Evolutionary conservation across 768 basidiomycete genomes (phyloP), one percentile per base, ranked within the genome.

Genomic region (Suillus placidus): DNA sequence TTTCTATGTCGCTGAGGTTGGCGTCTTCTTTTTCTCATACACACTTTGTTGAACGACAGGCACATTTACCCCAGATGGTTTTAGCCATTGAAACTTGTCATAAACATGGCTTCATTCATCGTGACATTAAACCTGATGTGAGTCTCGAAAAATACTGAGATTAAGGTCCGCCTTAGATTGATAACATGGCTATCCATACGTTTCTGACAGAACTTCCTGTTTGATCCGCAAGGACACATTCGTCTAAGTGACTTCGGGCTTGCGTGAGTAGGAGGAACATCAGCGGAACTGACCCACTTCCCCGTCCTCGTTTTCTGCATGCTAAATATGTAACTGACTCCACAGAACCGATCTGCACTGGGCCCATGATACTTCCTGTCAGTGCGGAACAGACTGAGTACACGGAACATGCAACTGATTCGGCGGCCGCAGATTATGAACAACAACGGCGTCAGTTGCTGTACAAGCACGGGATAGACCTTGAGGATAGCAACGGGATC

Each of bases 41-140:
- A 68, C 68, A 66, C 64, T 56, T 64, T 64, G 67, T 64, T 68
- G 63, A 78, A 52, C 45, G 66, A 64, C 63, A 54, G 40, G 62
- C 71, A 75, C 71, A 52, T 69, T 78, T 73, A 71, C 63, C 63
- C 73, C 74, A 94, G 93, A 97, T 97, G 95, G 84, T 99, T 66
- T 85, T 98, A 23, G 94, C 94, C 37, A 90, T 99, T 67, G 92
- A 96, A 76, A 91, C 90, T 67, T 96, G 94, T 76, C 95, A 97
- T 80, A 90, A 89, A 76, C 89, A 93, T 71, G 96, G 96, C 12
- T 99, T 96, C 80, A 97, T 99, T 73, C 97, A 99, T 81, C 88
- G 97, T 67, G 97, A 99, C 81, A 96, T 98, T 80, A 96, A 97
- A 79, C 93, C 95, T 71, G 93, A 96, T 79, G 91, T 93, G 76